A percentile compares a stretch with the other conserved stretches of the same genome.
Evolutionary conservation across 2,329 filamentous ascomycete genomes (phyloP).

Genomic region (Ceratocystiopsis sp.): DNA sequence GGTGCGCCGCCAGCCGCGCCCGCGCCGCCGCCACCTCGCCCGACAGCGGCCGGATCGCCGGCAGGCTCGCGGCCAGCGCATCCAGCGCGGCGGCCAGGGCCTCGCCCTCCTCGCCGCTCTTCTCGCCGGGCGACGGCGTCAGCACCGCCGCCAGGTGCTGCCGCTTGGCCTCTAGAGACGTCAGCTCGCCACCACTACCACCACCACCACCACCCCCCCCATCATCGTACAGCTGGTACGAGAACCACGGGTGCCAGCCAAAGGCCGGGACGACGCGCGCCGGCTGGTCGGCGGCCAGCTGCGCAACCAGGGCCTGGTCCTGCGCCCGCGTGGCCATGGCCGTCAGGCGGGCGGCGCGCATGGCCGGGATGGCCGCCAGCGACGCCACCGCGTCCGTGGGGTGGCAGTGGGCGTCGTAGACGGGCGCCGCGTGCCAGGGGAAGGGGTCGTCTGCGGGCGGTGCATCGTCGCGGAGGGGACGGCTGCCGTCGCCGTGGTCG

Average conservation of each 20-base stretch:
- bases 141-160: conserved; percentile 53
- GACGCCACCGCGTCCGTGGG: conserved; percentile 61
- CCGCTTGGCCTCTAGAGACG: conserved; percentile 21
- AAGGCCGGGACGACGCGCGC: conserved; percentile 49
- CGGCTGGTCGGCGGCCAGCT: conserved; percentile 38
- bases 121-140: conserved; percentile 28
- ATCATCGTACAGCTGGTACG: conserved; percentile 57
- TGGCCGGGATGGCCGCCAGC: conserved; percentile 37
- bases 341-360: conserved; percentile 50
- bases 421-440: conserved; percentile 48
- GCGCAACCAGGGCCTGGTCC: conserved; percentile 56
- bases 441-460: conserved; percentile 22
- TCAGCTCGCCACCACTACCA: background rate
- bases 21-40: conserved; percentile 28
- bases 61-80: conserved; percentile 32
- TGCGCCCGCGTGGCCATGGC: conserved; percentile 63
- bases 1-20: conserved; percentile 35
- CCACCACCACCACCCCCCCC: conserved; percentile 4
- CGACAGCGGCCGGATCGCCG: conserved; percentile 39
- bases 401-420: conserved; percentile 71
- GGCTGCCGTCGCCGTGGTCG: background rate
- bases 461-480: background rate
- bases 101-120: background rate
- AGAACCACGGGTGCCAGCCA: conserved; percentile 82
- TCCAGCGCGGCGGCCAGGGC: conserved; percentile 18